Evolutionary conservation across 2,329 filamentous ascomycete genomes (phyloP), one percentile per base, ranked within the genome.

Genomic region (Aspergillus piperis): DNA sequence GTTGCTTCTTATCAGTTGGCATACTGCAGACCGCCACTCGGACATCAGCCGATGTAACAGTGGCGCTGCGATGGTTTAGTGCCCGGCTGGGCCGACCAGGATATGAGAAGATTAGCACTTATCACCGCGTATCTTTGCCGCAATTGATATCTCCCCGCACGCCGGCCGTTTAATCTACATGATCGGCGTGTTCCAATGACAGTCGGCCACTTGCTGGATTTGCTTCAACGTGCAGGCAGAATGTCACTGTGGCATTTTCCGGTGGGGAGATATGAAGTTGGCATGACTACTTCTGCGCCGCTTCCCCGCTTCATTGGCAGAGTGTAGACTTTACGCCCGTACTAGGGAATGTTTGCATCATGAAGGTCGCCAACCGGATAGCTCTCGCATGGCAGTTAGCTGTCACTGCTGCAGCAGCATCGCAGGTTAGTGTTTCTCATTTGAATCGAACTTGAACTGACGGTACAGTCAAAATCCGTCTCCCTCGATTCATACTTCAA

Each of bases 221-320:
- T 23, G 23, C 13, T 10, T n/a, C 32, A 32, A 17, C 50, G 32
- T 23, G 21, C 38, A 17, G 51, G 11, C 23, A 19, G 38, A 23
- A 54, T 54, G 52, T 44, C 52, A 54, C 52, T 54, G 52, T 54
- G 52, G n/a, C 52, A 54, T 54, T 54, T 54, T 23, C 19, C 3
- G 10, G 36, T 27, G 52, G 23, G 52, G 52, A 30, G 47, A 50
- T 32, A 32, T 30, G 23, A 54, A 17, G 38, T 8, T 19, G 10
- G 11, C 8, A 44, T 13, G 23, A 54, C 27, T 50, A 27, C 23
- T 17, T 30, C 25, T 50, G 47, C 47, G 11, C n/a, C 2, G 5
- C 10, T 36, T 36, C 32, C 32, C 32, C 32, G 32, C 32, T 36
- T 36, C 32, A 10, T 36, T 11, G 32, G 32, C 5, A 10, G 27